phyloP scores from a whole-genome alignment of 202 grass and related monocot species.

The Schoenoplectus tabernaemontani region DNA sequence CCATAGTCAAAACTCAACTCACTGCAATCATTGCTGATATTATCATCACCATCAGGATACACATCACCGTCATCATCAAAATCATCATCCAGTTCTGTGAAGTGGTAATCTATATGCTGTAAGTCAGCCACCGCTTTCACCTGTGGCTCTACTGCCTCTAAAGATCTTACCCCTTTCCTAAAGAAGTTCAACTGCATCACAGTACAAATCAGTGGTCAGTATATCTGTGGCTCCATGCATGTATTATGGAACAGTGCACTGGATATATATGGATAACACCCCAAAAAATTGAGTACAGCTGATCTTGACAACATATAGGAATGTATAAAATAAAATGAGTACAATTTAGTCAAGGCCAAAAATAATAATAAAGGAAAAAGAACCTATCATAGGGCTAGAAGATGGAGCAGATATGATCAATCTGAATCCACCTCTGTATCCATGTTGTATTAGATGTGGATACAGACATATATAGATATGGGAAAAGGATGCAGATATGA shows the following conservation, averaged over 20 bases:
- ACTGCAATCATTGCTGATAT: slow-evolving; percentile 25
- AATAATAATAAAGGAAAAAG: background rate
- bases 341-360: background rate
- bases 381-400: background rate
- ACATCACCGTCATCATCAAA: slow-evolving; percentile 53
- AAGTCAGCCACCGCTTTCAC: slow-evolving; percentile 73
- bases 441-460: background rate
- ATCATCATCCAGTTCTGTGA: slow-evolving; percentile 85
- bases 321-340: background rate
- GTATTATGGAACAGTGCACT: background rate
- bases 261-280: background rate
- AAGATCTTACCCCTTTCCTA: slow-evolving; percentile 68
- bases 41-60: slow-evolving; percentile 47
- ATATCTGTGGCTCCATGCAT: background rate
- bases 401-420: background rate
- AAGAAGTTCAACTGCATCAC: slow-evolving; percentile 70
- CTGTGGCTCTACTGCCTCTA: slow-evolving; percentile 86
- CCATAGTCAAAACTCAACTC: slow-evolving; percentile 82
- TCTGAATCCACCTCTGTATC: background rate
- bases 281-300: slow-evolving; percentile 1
- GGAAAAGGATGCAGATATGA: background rate
- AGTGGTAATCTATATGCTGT: slow-evolving; percentile 92
- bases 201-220: background rate
- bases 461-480: background rate
- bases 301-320: background rate